Evolutionary conservation across 2,329 filamentous ascomycete genomes (phyloP), one percentile per base, ranked within the genome.

Genomic region (Apiospora malaysiana): DNA sequence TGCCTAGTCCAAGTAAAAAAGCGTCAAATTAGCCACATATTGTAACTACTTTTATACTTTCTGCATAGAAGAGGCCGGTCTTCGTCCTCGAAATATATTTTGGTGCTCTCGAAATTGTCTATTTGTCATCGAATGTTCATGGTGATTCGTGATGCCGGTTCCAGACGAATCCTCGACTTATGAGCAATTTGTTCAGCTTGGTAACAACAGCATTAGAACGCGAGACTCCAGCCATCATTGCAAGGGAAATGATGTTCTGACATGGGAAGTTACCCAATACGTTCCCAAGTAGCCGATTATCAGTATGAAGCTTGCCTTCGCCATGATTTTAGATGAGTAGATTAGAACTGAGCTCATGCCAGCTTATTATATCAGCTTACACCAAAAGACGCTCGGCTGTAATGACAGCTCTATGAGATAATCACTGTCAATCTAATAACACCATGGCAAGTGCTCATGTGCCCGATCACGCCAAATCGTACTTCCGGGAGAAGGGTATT

Each of bases 251-350:
- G 25, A 5, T 27, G 0, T 32, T 27, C 3, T 32, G 49, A 5
- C 0, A 6, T 21, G 16, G 14, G 4, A 0, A 0, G 16, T 8
- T 21, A 3, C 14, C 5, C 3, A 9, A 2, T 18, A 4, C 1
- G 21, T 9, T 16, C 12, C 7, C 7, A 21, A 37, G 9, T 51
- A 16, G 4, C 47, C 12, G 14, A 14, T 12, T 14, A 25, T 10
- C n/a, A 51, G 9, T 7, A 2, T 59, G 14, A 59, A 10, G 27
- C 51, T 32, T 59, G 27, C 16, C 3, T 7, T 40, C 27, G 12
- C 16, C 18, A 40, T 10, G 18, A n/a, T 2, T 14, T n/a, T 12
- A 23, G 32, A n/a, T 12, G 18, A 14, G 2, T 40, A 37, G 51
- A 16, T 59, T 32, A 21, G 16, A 4, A 59, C 12, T 10, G 51